These are phyloP conservation scores for Bimuria novae-zelandiae DNA, from an alignment of 2,329 filamentous ascomycete species.

Conservation along the genomic window DNA sequence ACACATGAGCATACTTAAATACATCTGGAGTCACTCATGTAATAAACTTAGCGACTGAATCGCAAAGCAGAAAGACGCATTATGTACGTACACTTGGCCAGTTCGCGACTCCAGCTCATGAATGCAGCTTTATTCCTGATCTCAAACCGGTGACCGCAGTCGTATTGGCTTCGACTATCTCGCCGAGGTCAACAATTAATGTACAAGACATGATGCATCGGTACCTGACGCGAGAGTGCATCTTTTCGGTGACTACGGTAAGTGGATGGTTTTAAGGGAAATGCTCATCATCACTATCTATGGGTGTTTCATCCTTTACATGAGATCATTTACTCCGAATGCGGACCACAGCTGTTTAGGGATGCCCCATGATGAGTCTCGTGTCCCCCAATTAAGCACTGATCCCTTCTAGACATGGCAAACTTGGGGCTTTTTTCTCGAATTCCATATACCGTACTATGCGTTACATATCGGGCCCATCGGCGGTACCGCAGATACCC, in stretches of 20 bases:
- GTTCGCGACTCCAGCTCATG: background rate
- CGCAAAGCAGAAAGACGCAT: slow-evolving; percentile 20
- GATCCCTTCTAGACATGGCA: slow-evolving; percentile 1
- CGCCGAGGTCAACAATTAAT: slow-evolving; percentile 12
- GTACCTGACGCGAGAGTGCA: slow-evolving; percentile 17
- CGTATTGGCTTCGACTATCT: slow-evolving; percentile 14
- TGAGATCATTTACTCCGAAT: background rate
- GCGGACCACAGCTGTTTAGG: no score
- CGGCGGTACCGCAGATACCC: slow-evolving; percentile 4
- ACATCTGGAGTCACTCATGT: background rate
- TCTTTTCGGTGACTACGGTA: slow-evolving; percentile 14
- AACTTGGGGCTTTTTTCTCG: slow-evolving; percentile 18
- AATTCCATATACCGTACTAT: slow-evolving; percentile 26
- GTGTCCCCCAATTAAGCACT: background rate
- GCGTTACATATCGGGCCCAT: slow-evolving; percentile 13
- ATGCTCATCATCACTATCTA: background rate
- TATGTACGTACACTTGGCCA: slow-evolving; percentile 8
- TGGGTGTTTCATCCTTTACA: background rate
- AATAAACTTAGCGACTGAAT: slow-evolving; percentile 1
- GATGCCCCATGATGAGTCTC: no score
- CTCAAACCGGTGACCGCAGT: slow-evolving; percentile 16
- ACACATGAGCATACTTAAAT: background rate
- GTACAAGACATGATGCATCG: slow-evolving; percentile 19
- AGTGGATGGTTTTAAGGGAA: no score
- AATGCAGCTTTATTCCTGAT: slow-evolving; percentile 23